A percentile compares a stretch with the other conserved stretches of the same genome.
These are phyloP conservation scores for Aspergillus quadricinctus DNA, from an alignment of 2,329 filamentous ascomycete genomes.

Conservation along the genomic window DNA sequence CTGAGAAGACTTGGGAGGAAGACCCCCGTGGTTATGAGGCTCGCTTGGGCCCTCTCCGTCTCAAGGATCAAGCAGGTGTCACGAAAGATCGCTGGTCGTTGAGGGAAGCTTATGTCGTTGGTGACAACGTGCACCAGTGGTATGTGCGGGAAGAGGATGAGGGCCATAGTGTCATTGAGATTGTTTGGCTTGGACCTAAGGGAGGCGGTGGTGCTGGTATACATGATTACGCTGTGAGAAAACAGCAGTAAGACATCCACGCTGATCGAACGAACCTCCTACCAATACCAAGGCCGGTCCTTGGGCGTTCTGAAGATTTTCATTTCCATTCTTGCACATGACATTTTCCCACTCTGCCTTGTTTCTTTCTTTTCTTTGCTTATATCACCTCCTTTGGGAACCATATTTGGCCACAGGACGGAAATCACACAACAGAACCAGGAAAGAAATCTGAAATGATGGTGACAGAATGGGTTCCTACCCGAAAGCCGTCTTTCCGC, in stretches of 20 bases:
- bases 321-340: slow-evolving; percentile 34
- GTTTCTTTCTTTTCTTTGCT: slow-evolving; percentile 12
- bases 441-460: slow-evolving; percentile 2
- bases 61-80: slow-evolving; percentile 36
- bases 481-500: slow-evolving; percentile 20
- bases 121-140: slow-evolving; percentile 42
- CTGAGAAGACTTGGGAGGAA: slow-evolving; percentile 44
- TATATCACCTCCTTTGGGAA: slow-evolving; percentile 12
- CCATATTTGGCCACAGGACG: slow-evolving; percentile 5
- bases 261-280: slow-evolving; percentile 11
- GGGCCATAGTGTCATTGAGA: slow-evolving; percentile 40
- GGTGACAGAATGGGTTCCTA: slow-evolving; percentile 11
- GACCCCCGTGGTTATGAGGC: slow-evolving; percentile 39
- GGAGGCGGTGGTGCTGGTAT: slow-evolving; percentile 35
- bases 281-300: slow-evolving; percentile 32
- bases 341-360: slow-evolving; percentile 20
- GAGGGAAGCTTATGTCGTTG: slow-evolving; percentile 35
- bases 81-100: slow-evolving; percentile 41
- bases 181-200: slow-evolving; percentile 41
- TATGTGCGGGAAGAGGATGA: slow-evolving; percentile 39
- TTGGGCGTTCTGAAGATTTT: slow-evolving; percentile 26
- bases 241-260: slow-evolving; percentile 21
- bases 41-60: slow-evolving; percentile 37
- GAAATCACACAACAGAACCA: slow-evolving; percentile 7
- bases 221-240: slow-evolving; percentile 25